A percentile compares a stretch with the other conserved stretches of the same genome.
Conservation (phyloP, 352 stramenopile species). For the Globisporangium mamillatum region DNA sequence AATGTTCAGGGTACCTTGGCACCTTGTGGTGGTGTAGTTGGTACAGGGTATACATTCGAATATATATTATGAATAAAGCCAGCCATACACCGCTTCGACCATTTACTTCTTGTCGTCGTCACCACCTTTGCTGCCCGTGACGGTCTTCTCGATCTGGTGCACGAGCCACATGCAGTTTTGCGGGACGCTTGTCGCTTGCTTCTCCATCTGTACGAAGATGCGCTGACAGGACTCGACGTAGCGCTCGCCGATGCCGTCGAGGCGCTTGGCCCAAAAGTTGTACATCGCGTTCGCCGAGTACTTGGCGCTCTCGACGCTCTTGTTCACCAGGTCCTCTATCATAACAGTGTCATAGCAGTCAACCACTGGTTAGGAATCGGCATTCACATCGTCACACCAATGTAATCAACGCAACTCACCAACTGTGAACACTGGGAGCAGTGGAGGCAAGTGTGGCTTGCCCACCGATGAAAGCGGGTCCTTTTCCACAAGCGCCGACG, state of each 20-base stretch:
- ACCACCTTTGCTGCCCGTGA: slow-evolving; percentile 21
- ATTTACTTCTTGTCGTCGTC: slow-evolving; percentile 18
- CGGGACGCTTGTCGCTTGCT: slow-evolving; percentile 41
- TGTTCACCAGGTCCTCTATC: slow-evolving; percentile 37
- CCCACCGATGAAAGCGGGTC: slow-evolving; percentile 42
- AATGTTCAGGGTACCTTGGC: not conserved
- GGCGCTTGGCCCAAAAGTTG: slow-evolving; percentile 64
- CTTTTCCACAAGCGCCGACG: slow-evolving; percentile 41
- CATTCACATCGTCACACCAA: not conserved
- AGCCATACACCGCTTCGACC: not conserved
- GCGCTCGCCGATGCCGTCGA: slow-evolving; percentile 61
- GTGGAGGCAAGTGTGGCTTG: slow-evolving; percentile 34
- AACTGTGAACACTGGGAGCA: slow-evolving; percentile 53
- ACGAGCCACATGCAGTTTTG: slow-evolving; percentile 51
- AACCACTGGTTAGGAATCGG: not conserved
- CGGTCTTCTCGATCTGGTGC: slow-evolving; percentile 38
- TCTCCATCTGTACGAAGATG: slow-evolving; percentile 66
- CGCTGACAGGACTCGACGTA: slow-evolving; percentile 68
- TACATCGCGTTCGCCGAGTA: slow-evolving; percentile 57
- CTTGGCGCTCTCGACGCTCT: slow-evolving; percentile 50
- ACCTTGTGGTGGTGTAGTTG: not conserved
- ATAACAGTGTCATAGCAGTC: not conserved
- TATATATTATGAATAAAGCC: not conserved
- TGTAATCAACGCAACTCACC: slow-evolving; percentile 14
- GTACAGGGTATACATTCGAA: not conserved